Evolutionary conservation across 2,329 filamentous ascomycete genomes (phyloP).

Genomic region (Fusarium circinatum): DNA sequence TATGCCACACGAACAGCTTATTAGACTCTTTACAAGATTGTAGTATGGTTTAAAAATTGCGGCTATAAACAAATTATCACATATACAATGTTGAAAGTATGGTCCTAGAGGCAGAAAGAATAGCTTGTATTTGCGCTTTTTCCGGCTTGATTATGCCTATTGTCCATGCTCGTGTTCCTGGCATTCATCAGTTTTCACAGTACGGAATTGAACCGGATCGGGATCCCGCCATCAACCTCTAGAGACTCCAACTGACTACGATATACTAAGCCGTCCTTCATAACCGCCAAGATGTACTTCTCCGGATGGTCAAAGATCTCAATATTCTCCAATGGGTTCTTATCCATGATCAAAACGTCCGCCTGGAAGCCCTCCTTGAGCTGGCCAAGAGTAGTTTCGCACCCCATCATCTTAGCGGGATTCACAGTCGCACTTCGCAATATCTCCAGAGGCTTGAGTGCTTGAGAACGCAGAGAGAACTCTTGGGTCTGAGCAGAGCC

Average conservation of each 20-base stretch:
- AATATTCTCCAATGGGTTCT: background rate
- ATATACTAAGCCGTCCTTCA: background rate
- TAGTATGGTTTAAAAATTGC: fast-evolving
- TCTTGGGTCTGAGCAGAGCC: background rate
- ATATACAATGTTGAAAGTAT: fast-evolving
- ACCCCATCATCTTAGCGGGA: background rate
- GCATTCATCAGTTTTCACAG: background rate
- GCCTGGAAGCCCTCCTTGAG: background rate
- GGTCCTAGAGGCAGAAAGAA: fast-evolving
- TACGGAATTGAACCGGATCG: background rate
- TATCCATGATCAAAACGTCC: background rate
- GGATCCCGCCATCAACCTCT: background rate
- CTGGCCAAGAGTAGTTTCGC: background rate
- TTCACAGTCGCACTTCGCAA: background rate
- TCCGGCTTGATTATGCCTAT: too few relatives aligned
- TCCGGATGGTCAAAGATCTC: background rate
- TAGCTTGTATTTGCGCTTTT: background rate
- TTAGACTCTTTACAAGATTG: fast-evolving
- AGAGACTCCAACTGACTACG: background rate
- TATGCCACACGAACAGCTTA: too few relatives aligned
- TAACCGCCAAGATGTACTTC: background rate
- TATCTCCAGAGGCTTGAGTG: background rate
- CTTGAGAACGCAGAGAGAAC: background rate
- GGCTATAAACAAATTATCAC: fast-evolving
- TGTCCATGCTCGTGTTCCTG: fast-evolving